Evolutionary conservation across 78 protist genomes (phyloP).

Genomic region (Dictyostelium citrinum): DNA sequence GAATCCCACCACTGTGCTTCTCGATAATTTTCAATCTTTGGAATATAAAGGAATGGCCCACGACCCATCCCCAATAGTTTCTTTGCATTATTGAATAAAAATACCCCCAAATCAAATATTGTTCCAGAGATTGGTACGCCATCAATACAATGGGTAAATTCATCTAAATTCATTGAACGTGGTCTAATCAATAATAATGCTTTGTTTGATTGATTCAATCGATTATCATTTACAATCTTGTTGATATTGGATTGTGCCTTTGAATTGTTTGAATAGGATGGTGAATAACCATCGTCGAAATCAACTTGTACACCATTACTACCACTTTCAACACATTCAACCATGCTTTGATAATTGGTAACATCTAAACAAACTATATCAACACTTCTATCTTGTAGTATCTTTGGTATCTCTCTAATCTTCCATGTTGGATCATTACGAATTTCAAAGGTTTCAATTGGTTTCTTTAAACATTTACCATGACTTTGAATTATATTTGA

Average conservation of each 20-base stretch:
- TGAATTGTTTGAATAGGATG: constrained; percentile 64
- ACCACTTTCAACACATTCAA: constrained; percentile 25
- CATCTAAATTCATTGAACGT: constrained; percentile 78
- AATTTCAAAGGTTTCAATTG: background rate
- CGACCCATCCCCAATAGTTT: background rate
- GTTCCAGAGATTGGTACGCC: constrained; percentile 72
- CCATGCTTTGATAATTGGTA: background rate
- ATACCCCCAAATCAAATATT: constrained; percentile 81
- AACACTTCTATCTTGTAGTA: constrained; percentile 5
- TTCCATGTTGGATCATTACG: constrained; percentile 13
- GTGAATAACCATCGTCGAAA: constrained; percentile 73
- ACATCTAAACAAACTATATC: constrained; percentile 72
- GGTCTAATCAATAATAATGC: constrained; percentile 82
- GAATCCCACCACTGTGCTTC: constrained; percentile 81
- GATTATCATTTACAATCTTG: background rate
- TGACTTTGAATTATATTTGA: background rate
- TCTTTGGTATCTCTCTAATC: constrained; percentile 10
- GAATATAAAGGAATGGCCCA: constrained; percentile 83
- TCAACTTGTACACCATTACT: constrained; percentile 66
- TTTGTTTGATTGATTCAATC: background rate
- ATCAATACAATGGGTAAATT: constrained; percentile 70
- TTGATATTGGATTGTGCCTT: constrained; percentile 40
- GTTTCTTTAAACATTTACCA: background rate
- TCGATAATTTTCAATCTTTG: constrained; percentile 80
- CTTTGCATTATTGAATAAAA: constrained; percentile 69